Percentiles rank a stretch among this genome's conserved stretches.
phyloP scores from a whole-genome alignment of 257 asterid species.

The Nicotiana otophora region DNA sequence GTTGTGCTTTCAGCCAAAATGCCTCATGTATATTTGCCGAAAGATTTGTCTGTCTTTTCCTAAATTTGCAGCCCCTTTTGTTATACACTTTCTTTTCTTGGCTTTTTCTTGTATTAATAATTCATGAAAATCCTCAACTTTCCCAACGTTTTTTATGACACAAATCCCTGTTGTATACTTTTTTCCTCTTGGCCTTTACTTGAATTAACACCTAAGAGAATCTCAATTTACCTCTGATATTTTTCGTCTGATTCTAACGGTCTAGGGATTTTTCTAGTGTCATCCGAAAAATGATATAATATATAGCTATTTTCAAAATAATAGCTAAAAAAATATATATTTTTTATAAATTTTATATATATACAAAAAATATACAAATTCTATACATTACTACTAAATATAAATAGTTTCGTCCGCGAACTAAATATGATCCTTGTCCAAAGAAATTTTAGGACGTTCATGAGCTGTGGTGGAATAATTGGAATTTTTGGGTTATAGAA shows the following conservation, averaged over 20 bases:
- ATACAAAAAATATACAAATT: too few relatives aligned
- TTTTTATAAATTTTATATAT: too few relatives aligned
- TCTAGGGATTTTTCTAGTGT: not conserved
- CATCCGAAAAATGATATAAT: not conserved
- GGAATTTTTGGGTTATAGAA: not conserved
- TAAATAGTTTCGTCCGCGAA: too few relatives aligned
- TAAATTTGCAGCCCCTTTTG: not conserved
- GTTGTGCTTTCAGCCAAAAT: not conserved
- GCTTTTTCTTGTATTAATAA: not conserved
- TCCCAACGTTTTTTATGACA: not conserved
- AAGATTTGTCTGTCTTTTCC: conserved; percentile 14
- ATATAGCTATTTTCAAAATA: accelerated
- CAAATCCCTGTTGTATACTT: not conserved
- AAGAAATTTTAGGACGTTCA: not conserved
- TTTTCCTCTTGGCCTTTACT: conserved; percentile 2
- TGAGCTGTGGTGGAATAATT: not conserved
- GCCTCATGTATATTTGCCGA: conserved; percentile 5
- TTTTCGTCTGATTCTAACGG: not conserved
- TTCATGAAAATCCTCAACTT: not conserved
- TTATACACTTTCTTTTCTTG: not conserved
- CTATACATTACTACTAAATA: too few relatives aligned
- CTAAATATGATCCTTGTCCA: too few relatives aligned
- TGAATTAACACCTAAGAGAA: not conserved
- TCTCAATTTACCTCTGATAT: not conserved
- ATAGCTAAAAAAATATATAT: too few relatives aligned